phyloP scores from a whole-genome alignment of 352 stramenopile genomes.

The Pythium dissotocum region DNA sequence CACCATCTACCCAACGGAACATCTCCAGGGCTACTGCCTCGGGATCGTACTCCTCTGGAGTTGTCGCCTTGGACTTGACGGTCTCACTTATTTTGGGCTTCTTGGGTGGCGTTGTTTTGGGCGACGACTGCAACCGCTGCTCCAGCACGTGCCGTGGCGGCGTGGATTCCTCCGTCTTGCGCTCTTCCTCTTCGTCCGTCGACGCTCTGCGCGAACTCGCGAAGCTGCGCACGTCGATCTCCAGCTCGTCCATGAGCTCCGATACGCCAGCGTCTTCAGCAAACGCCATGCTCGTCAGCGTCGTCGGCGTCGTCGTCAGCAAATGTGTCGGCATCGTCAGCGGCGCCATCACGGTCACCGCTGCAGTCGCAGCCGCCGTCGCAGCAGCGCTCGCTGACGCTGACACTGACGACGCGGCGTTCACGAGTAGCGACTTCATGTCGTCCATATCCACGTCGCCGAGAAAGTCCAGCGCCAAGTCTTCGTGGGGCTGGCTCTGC shows the following conservation, averaged over 20 bases:
- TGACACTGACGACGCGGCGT: slow-evolving; percentile 27
- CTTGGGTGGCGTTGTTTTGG: not conserved
- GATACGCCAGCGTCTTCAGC: slow-evolving; percentile 43
- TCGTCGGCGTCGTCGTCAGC: slow-evolving; percentile 5
- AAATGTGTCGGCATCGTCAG: slow-evolving; percentile 36
- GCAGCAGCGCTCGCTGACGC: not conserved
- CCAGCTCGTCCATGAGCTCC: slow-evolving; percentile 51
- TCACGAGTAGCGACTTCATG: slow-evolving; percentile 52
- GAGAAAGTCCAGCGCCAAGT: slow-evolving; percentile 58
- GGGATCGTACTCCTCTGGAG: slow-evolving; percentile 5
- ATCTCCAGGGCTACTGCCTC: slow-evolving; percentile 43
- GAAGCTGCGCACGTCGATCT: slow-evolving; percentile 36
- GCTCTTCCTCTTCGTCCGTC: slow-evolving; percentile 33
- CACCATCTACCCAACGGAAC: slow-evolving; percentile 55
- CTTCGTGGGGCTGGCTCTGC: slow-evolving; percentile 16
- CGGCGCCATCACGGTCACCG: slow-evolving; percentile 13
- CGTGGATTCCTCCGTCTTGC: slow-evolving; percentile 58
- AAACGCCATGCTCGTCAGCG: slow-evolving; percentile 13
- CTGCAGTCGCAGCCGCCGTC: not conserved
- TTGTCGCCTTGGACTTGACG: slow-evolving; percentile 3
- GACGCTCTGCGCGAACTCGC: slow-evolving; percentile 1
- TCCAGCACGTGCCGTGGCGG: slow-evolving; percentile 29
- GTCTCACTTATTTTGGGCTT: not conserved
- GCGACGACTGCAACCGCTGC: slow-evolving; percentile 15
- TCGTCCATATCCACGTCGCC: slow-evolving; percentile 49